Base-by-base conservation (phyloP, 2,329 filamentous ascomycete species). In the Ophioceras dolichostomum region DNA sequence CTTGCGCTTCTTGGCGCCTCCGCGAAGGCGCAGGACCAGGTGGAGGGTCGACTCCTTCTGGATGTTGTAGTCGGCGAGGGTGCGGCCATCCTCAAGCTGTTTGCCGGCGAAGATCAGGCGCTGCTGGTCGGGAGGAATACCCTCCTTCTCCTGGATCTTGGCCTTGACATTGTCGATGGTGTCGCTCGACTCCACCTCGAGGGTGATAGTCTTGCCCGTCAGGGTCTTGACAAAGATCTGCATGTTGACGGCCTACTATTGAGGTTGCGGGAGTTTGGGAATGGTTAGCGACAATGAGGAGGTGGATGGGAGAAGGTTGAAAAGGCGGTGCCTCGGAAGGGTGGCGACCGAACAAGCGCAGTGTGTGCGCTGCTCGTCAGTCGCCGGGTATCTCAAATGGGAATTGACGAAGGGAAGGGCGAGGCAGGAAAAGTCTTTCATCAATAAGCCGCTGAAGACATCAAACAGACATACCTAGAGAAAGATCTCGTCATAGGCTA, bases 161-260 rank as follows among this genome's bases (percentile, higher is more conserved):
- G 84, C 86, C 82, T 96, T 96, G 74, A 98, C 91, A 82, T 96
- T 96, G 80, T 96, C 91, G 70, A 98, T 96, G 62, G 89, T 96
- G 72, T 98, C 91, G 61, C 82, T 89, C 58, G 87, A 94, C 82
- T 96, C 91, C 72, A 96, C 91, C 87, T 98, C 91, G 59, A 98
- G 88, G 83, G 91, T 96, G 83, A 96, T 96, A 64, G 91, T 96
- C 83, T 96, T 96, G 63, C 91, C 91, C 84, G 91, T 96, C 58
- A 96, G 76, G 75, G 77, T 81, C 69, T 81, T 80, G 59, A 81
- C 77, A 71, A 82, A 82, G 65, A 80, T 80, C 73, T 80, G 76
- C 76, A 80, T 80, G 22, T n/a, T n/a, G 67, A 65, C 75, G 76
- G 73, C 73, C 72, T 76, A 52, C 57, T 58, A 22, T 37, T n/a